Base-by-base conservation (phyloP, 768 basidiomycete genomes). In the Podaxis carcinomalis region DNA sequence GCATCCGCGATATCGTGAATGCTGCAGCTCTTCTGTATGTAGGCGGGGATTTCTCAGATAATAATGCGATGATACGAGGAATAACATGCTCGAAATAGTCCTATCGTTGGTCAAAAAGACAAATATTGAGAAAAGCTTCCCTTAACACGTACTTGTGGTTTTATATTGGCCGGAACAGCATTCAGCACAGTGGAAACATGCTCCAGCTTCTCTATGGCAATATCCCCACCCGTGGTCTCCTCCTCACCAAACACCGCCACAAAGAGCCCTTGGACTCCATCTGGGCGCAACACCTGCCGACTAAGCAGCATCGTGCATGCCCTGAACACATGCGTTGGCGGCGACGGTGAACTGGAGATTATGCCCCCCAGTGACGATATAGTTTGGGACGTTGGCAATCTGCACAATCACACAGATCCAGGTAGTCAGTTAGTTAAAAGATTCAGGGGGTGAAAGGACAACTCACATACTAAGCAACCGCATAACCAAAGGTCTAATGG, bases 241-340 rank as follows among this genome's bases (percentile, higher is more conserved):
- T 82, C 81, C 46, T 87, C 87, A 1, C 86, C 84, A 56, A 93
- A 87, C 1, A 92, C 75, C 9, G 89, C 88, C 9, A 80, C 77
- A 64, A 83, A 86, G 19, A 94, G 78, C 0, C 89, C 90, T 28
- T 76, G 78, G 1, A 93, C 78, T 1, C 93, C 93, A 23, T 85
- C 82, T 0, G 85, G 83, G 21, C 89, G 84, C 21, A 90, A 72
- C 9, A 94, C 72, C 68, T 92, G 90, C 59, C 81, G 79, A 64
- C 85, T 87, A 25, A 94, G 81, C 35, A 92, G 74, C n/a, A 78
- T 77, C 0, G 82, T 76, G 64, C 85, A 89, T 32, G 84, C 66
- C 66, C 80, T 88, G 42, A 80, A 80, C 36, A 84, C 80, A 67
- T 90, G 83, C 14, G 71, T 60, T 3, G 83, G 77, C 1, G 77